Evolutionary conservation across 768 basidiomycete species (phyloP).

Genomic region (Ramaria sp.): DNA sequence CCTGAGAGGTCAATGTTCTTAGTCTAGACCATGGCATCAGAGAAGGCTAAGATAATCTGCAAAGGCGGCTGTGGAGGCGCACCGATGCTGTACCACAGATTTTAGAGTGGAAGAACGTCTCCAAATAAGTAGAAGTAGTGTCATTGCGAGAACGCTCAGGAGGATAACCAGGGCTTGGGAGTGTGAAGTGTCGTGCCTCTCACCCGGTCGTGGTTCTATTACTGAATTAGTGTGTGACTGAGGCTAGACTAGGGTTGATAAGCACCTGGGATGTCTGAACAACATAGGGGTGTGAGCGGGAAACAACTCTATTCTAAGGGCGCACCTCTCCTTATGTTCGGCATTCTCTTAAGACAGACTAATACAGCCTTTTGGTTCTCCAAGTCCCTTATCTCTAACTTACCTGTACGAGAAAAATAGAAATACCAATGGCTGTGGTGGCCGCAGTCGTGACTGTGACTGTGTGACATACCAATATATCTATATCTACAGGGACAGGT

Average conservation of each 20-base stretch:
- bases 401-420: too few species aligned
- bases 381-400: background rate
- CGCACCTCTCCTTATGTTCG: background rate
- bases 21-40: background rate
- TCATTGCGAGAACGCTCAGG: background rate
- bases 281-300: background rate
- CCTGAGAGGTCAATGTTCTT: background rate
- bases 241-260: background rate
- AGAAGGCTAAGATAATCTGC: background rate
- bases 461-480: too few species aligned
- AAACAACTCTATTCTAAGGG: background rate
- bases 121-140: background rate
- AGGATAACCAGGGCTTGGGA: background rate
- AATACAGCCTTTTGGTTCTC: background rate
- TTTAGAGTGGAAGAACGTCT: background rate
- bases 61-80: background rate
- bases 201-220: background rate
- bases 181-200: background rate
- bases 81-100: conserved; percentile 6
- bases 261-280: background rate
- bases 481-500: too few species aligned
- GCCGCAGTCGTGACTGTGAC: too few species aligned
- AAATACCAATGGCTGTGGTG: too few species aligned
- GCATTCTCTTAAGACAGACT: background rate
- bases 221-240: background rate